Base-by-base conservation (phyloP, 495 filamentous ascomycete species). In the Hyphodiscus hymeniophilus region DNA sequence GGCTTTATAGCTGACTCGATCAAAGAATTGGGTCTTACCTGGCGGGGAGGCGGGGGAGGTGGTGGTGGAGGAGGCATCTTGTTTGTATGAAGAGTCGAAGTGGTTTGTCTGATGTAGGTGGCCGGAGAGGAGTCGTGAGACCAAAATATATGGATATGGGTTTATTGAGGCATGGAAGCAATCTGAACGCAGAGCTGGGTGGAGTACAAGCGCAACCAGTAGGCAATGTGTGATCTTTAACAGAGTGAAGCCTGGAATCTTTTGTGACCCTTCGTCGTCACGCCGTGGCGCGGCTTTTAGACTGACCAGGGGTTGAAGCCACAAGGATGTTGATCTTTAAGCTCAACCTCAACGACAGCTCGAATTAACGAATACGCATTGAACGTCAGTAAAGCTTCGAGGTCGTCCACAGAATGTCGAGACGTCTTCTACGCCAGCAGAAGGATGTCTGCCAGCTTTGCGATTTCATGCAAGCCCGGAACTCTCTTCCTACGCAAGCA, bases 11-110 rank as follows among this genome's bases (percentile, higher is more conserved):
- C 32, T 75, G 59, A 7, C 17, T 8, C 13, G 30, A 35, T 18
- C 72, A 28, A 28, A 10, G 10, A 28, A 28, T 5, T 28, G 4
- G 26, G 4, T 5, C 10, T 28, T 28, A 22, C 38, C 38, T 21
- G 51, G 24, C 45, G 24, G n/a, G n/a, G 18, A 26, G 48, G 42
- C 16, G 41, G 41, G 1, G 51, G 53, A 24, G 56, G 56, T 23
- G 62, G 63, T 12, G 66, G 66, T 17, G 84, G 83, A n/a, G 84
- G 84, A 47, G 83, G 77, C 38, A 82, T 79, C 77, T 84, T 84
- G 26, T 5, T 28, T 28, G 26, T 4, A 40, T 56, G 7, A 44
- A 30, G 15, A 13, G 22, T 44, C 43, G 44, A 17, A 10, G 26
- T 41, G 20, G 26, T 15, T 38, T 20, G 13, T 24, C 31, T n/a